Conservation (phyloP, 805 yeast species). For the Zygoascus ofunaensis region DNA sequence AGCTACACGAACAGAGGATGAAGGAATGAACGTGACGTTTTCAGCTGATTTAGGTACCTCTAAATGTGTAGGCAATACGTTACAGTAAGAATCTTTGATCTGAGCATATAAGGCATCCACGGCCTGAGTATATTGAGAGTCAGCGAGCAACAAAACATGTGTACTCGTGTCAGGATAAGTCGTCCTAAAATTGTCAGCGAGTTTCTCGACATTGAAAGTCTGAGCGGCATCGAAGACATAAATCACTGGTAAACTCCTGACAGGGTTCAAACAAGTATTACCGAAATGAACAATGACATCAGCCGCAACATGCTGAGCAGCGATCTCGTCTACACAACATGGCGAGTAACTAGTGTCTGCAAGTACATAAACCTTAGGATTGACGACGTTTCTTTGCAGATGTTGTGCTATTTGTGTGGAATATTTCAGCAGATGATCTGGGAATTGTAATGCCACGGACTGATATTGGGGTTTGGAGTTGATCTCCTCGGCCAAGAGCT, state of each 20-base stretch:
- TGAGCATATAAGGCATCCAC: conserved; percentile 34
- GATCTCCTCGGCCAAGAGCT: conserved; percentile 38
- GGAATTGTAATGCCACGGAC: conserved; percentile 78
- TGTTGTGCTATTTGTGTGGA: conserved; percentile 49
- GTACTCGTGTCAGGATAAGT: conserved; percentile 24
- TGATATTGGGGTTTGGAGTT: conserved; percentile 30
- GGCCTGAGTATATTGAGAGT: conserved; percentile 50
- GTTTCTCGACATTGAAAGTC: conserved; percentile 35
- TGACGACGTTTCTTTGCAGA: neutral
- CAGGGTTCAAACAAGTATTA: conserved; percentile 82
- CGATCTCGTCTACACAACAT: conserved; percentile 95
- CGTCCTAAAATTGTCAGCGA: conserved; percentile 27
- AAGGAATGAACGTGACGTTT: conserved; percentile 2
- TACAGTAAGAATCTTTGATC: conserved; percentile 27
- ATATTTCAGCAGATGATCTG: conserved; percentile 71
- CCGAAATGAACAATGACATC: conserved; percentile 90
- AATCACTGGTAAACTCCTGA: conserved; percentile 60
- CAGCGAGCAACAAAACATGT: conserved; percentile 55
- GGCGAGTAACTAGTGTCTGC: conserved; percentile 95
- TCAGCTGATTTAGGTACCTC: conserved; percentile 6
- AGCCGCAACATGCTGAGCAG: conserved; percentile 84
- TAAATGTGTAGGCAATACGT: conserved; percentile 22
- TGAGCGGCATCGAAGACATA: conserved; percentile 50
- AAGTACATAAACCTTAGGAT: conserved; percentile 52
- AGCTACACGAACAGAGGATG: neutral